Evolutionary conservation across 2,329 filamentous ascomycete genomes (phyloP).

Genomic region (Botryotinia calthae): DNA sequence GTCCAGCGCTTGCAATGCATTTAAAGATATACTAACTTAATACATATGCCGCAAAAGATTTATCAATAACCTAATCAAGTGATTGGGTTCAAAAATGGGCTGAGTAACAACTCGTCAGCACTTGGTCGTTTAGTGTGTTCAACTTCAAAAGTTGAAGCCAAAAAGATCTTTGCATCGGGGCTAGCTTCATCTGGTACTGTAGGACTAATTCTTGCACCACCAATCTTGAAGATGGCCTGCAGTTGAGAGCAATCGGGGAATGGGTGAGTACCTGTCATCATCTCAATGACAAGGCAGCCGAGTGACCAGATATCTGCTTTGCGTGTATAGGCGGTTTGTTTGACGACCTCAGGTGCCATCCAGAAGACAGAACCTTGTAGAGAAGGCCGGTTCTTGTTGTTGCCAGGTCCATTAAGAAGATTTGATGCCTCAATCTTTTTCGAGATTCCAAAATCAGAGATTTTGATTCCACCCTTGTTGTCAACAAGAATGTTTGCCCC

Average conservation of each 20-base stretch:
- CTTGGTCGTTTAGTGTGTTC: conserved; percentile 90
- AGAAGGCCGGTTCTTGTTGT: conserved; percentile 69
- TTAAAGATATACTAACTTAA: conserved; percentile 18
- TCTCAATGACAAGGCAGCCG: conserved; percentile 94
- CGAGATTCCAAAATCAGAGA: conserved; percentile 97
- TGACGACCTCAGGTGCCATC: conserved; percentile 99
- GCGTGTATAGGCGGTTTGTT: conserved; percentile 95
- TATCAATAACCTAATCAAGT: conserved; percentile 42
- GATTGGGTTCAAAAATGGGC: conserved; percentile 75
- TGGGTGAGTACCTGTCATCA: conserved; percentile 96
- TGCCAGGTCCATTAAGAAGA: conserved; percentile 66
- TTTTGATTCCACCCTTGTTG: conserved; percentile 98
- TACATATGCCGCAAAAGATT: conserved; percentile 11
- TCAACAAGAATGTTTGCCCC: conserved; percentile 98
- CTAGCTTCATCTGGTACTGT: conserved; percentile 86
- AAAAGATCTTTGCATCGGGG: conserved; percentile 77
- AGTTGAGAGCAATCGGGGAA: conserved; percentile 97
- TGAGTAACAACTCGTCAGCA: conserved; percentile 84
- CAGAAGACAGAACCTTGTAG: conserved; percentile 97
- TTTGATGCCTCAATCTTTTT: conserved; percentile 95
- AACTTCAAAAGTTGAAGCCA: conserved; percentile 89
- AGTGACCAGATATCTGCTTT: conserved; percentile 99
- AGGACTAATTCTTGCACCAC: conserved; percentile 79
- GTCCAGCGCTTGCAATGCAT: conserved; percentile 30
- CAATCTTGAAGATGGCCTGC: conserved; percentile 98